Evolutionary conservation across 1,284 basidiomycete genomes (phyloP).

Genomic region (Rugosomyces carneus): DNA sequence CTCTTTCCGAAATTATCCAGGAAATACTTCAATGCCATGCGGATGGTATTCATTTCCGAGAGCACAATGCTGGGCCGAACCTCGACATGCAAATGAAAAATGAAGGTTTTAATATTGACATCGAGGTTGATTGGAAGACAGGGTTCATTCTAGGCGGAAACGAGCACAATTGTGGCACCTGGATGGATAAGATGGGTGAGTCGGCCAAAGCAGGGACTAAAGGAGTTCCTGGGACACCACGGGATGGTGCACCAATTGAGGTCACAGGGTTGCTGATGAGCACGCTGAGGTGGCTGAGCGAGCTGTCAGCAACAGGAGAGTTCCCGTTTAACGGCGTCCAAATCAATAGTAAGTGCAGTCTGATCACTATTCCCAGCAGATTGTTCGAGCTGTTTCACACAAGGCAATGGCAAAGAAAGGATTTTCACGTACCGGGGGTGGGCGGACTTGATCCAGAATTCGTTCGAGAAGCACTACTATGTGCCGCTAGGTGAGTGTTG

Average conservation of each 20-base stretch:
- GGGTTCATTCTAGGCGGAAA: conserved; percentile 90
- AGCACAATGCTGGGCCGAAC: conserved; percentile 94
- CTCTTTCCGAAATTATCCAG: conserved; percentile 90
- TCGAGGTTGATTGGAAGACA: conserved; percentile 91
- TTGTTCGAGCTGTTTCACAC: neutral
- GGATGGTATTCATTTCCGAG: conserved; percentile 88
- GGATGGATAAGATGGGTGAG: conserved; percentile 99
- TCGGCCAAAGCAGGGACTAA: conserved; percentile 88
- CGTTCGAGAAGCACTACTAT: conserved; percentile 90
- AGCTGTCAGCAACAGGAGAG: conserved; percentile 57
- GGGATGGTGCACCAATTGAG: conserved; percentile 94
- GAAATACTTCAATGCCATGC: conserved; percentile 96
- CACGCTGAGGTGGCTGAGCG: conserved; percentile 83
- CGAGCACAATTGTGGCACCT: conserved; percentile 80
- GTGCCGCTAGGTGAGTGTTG: conserved; percentile 65
- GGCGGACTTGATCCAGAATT: conserved; percentile 77
- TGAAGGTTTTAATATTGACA: conserved; percentile 90
- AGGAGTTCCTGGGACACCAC: conserved; percentile 89
- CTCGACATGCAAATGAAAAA: conserved; percentile 95
- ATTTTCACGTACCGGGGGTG: conserved; percentile 89
- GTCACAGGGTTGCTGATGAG: conserved; percentile 93
- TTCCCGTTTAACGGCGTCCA: conserved; percentile 92
- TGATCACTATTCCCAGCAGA: neutral
- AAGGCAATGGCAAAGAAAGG: conserved; percentile 69
- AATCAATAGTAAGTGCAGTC: conserved; percentile 58